Evolutionary conservation across 371 early-diverging fungal species (phyloP), one percentile per base, ranked within the genome.

Genomic region (Actinomucor elegans): DNA sequence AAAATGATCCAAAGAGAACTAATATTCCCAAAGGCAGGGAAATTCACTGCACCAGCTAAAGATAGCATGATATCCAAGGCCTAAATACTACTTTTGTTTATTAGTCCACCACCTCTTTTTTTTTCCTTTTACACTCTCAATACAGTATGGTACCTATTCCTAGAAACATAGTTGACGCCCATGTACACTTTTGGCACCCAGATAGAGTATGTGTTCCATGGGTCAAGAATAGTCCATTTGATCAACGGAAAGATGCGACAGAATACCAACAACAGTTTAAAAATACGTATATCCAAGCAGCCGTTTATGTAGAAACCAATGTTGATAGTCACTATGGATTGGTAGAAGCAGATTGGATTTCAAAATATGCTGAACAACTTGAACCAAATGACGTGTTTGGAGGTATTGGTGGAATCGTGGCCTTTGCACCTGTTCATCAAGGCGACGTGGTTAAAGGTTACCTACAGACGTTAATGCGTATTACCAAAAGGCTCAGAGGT

Each of bases 171-270:
- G 51, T 76, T 27, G 76, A 76, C 14, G 35, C 64, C 10, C 76
- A 76, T 56, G 63, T 76, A 5, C 76, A 76, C 40, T 73, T 73
- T 54, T 76, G 73, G 73, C 64, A 70, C 18, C 68, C 73, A 27
- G 62, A 65, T 28, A 24, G 40, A 20, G 68, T 72, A 4, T 49
- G 57, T 41, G 48, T 73, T 9, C 64, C 76, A 8, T 73, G 73
- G 71, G 28, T 68, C 4, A 44, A 50, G 32, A 33, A 15, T 1
- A 49, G 54, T 2, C 21, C 52, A 24, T 59, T 65, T 17, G 57
- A 60, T 28, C 47, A 63, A 11, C 49, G 23, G 7, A 60, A 54
- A 43, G 66, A 68, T 15, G 69, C 52, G 6, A 52, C 34, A 14
- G 54, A 48, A n/a, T 63, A 57, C 12, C 7, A 45, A 2, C 29